Evolutionary conservation across 306 rosid species (phyloP), one percentile per base, ranked within the genome.

Genomic region (Parietaria judaica): DNA sequence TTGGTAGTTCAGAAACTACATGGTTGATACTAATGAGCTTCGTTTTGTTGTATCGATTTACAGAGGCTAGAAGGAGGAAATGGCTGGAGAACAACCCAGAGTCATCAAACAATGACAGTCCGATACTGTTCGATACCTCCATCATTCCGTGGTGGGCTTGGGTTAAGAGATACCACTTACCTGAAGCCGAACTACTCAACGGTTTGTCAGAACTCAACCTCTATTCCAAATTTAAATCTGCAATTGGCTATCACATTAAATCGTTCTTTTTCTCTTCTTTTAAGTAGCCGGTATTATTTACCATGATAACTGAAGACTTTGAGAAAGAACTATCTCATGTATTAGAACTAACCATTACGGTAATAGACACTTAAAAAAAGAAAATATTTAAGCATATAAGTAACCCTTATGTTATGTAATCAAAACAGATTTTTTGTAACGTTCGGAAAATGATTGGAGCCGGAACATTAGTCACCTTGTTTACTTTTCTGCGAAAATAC

Each of bases 141-240:
- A 86, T 88, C 54, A 57, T 92, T 47, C 99, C 99, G 36, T 92
- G 99, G 99, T 92, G 96, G 99, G 96, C 96, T 55, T 92, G 99
- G 99, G 70, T 81, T 6, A 94, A 88, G 79, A 80, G 97, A 68
- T 94, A 84, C 83, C 99, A 94, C 75, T 86, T 94, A 71, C 99
- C 99, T 47, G 99, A 92, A 76, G 99, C 99, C 31, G 99, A 92
- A 69, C 78, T 73, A 46, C 96, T 92, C 15, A 92, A 92, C 72
- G 99, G 99, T 92, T 60, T 63, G 83, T 77, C 53, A 49, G 53
- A 49, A n/a, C 45, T 8, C 45, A 1, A 5, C 45, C 1, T 41
- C 45, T 41, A 8, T 5, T 41, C 2, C 7, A 41, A 23, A 23
- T 23, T 23, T 0, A 0, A 0, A 23, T 23, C 31, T 23, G 31